Evolutionary conservation across 2,329 filamentous ascomycete species (phyloP).

Genomic region (Stemphylium beticola): DNA sequence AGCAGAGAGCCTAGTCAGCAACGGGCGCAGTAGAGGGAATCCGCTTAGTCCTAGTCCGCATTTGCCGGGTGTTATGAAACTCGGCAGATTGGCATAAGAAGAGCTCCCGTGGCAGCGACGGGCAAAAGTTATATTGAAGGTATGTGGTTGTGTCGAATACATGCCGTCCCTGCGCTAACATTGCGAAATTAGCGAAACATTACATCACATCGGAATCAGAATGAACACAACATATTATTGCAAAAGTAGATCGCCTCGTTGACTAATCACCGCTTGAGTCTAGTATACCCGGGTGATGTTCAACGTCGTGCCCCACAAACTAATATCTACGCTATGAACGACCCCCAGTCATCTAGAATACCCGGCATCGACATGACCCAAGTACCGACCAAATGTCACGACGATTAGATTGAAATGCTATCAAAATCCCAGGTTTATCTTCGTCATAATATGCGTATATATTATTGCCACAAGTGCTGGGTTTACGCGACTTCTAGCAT

Average conservation of each 20-base stretch:
- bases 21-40: not conserved
- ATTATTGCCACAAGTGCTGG: not conserved
- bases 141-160: not conserved
- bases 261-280: not conserved
- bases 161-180: not conserved
- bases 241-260: not conserved
- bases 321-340: constrained; percentile 6
- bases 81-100: not conserved
- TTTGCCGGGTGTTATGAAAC: too few species aligned
- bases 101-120: not conserved
- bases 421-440: not conserved
- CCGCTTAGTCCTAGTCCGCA: too few species aligned
- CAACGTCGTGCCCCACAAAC: constrained; percentile 9
- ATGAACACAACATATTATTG: not conserved
- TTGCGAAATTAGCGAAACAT: not conserved
- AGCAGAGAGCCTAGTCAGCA: not conserved
- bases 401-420: not conserved
- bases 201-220: not conserved
- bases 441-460: not conserved
- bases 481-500: too few species aligned
- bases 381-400: constrained; percentile 4
- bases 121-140: not conserved
- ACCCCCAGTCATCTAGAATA: constrained; percentile 8
- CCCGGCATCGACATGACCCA: constrained; percentile 8
- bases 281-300: not conserved